These are phyloP conservation scores for Alternaria angustiovoidea DNA, from an alignment of 2,329 filamentous ascomycete genomes.

Conservation along the genomic window DNA sequence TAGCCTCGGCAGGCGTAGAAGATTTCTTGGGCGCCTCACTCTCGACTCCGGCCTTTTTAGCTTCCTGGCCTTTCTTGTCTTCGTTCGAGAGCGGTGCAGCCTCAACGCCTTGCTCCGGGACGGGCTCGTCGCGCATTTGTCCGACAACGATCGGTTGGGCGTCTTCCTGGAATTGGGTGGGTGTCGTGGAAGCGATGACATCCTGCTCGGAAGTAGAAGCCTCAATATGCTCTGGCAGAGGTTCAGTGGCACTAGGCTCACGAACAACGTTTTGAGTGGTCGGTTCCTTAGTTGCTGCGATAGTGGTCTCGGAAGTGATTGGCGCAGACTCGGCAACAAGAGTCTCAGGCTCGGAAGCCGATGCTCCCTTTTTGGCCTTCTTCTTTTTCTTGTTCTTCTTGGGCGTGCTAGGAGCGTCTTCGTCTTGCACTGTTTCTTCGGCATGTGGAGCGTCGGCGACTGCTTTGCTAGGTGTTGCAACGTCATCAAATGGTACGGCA, in stretches of 20 bases:
- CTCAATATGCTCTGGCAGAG: background rate
- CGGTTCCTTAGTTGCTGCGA: slow-evolving; percentile 4
- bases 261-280: background rate
- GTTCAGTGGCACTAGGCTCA: background rate
- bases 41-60: slow-evolving; percentile 27
- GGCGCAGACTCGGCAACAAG: slow-evolving; percentile 18
- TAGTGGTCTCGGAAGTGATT: slow-evolving; percentile 6
- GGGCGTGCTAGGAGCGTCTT: slow-evolving; percentile 10
- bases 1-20: slow-evolving; percentile 14
- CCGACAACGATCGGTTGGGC: background rate
- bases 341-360: slow-evolving; percentile 28
- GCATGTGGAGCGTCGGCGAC: slow-evolving; percentile 6
- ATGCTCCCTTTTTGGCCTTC: slow-evolving; percentile 37
- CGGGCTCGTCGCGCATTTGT: background rate
- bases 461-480: background rate
- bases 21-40: slow-evolving; percentile 9
- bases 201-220: background rate
- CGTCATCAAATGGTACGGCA: background rate
- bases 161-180: background rate
- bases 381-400: slow-evolving; percentile 45
- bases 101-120: background rate
- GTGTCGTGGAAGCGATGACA: background rate
- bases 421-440: background rate
- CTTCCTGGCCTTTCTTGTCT: slow-evolving; percentile 3
- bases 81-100: slow-evolving; percentile 28